Evolutionary conservation across 192 early-diverging fungal genomes (phyloP), one percentile per base, ranked within the genome.

Genomic region (Rhizoclosmatium sp.): DNA sequence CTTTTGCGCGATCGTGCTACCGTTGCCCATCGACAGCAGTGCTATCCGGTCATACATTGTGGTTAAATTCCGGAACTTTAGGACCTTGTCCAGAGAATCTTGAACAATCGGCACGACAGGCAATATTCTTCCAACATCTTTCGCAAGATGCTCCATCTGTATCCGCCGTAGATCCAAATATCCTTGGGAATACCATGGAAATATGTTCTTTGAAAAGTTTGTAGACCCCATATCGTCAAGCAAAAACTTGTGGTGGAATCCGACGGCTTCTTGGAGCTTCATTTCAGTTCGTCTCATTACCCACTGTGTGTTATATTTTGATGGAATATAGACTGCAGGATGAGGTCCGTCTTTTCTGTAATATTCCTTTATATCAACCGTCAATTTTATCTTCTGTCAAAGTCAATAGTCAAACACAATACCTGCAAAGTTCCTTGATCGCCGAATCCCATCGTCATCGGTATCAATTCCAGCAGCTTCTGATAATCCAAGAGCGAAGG

Each of bases 221-320:
- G 16, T 58, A 10, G 5, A 46, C 10, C 49, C 49, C 5, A 56
- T 47, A 7, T n/a, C 5, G 69, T 71, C 69, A 40, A 14, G 16
- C 4, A 71, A 71, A 54, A 71, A 71, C 39, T 71, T 71, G 51
- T 71, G 69, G 51, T 71, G 69, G 21, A 71, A 48, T 23, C 49
- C 69, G 40, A 71, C 69, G 21, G 69, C 69, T 3, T 56, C 51
- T 10, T 23, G 12, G 5, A 71, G 69, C 69, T 71, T 49, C 47
- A 23, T 7, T 14, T 71, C 16, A 4, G 69, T 54, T 9, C 69
- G 47, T 21, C 56, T 46, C 7, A 21, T 7, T 10, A 71, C 69
- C 69, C 69, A 71, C 39, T 71, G 69, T 31, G 69, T 71, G 51
- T 71, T 71, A 31, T 47, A 71, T 1, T 14, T 4, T 4, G 47